Evolutionary conservation across 495 filamentous ascomycete species (phyloP), one percentile per base, ranked within the genome.

Genomic region (Pyrenula aspistea): DNA sequence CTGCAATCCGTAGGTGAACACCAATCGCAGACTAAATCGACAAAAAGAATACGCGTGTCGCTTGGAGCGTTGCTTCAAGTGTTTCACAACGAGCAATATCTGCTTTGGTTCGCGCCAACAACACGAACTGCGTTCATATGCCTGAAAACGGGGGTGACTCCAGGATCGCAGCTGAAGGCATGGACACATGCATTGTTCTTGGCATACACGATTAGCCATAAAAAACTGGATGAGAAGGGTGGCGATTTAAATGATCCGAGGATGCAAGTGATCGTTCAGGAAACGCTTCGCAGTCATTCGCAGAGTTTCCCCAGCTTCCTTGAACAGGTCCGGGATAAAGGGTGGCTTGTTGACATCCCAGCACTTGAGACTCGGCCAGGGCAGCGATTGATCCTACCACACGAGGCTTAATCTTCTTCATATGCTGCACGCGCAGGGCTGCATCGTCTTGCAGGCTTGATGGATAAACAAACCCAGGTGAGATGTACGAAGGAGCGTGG

Each of bases 181-280:
- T 96, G 87, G 88, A 74, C 77, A 51, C 84, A 91, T 60, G 88
- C 85, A 4, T 74, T 91, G 3, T 70, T 83, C 81, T 31, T 42
- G 4, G 31, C 31, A 42, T 15, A 15, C 8, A 15, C 4, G 31
- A 42, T 42, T 15, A 42, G 15, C 4, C 8, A 42, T 42, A 4
- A 42, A 15, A 4, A 8, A 4, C 31, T 15, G 15, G 31, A 15
- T 15, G 15, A 42, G 31, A 42, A 42, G 15, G 15, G 4, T 15
- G 31, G 8, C 8, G 8, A 42, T 4, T 42, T 15, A 42, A 42
- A 4, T 42, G 15, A 42, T 15, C 4, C 4, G 15, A 15, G 31
- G 8, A 8, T 42, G 31, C 8, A 42, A 42, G 31, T 15, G 15
- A 15, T 8, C 4, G 15, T 42, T 8, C 4, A 15, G 15, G 15